Base-by-base conservation (phyloP, 1,284 basidiomycete species). In the Puccinia horiana region DNA sequence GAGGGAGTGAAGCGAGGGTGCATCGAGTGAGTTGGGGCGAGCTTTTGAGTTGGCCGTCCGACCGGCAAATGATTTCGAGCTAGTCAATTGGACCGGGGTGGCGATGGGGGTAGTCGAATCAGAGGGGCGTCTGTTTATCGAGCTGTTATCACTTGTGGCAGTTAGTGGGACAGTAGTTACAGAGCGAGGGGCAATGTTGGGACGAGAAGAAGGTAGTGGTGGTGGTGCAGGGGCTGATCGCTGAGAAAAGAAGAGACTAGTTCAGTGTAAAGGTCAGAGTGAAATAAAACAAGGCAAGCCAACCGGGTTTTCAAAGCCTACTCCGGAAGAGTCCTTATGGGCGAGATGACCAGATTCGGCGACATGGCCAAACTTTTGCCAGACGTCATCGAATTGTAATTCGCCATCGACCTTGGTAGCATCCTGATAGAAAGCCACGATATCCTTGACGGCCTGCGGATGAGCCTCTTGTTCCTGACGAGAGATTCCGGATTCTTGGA, bases 361-460 rank as follows among this genome's bases (percentile, higher is more conserved):
- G 18, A 37, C 40, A 54, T 81, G 79, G 8, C 85, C 85, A 78
- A 87, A 86, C 83, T 87, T 88, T 83, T 85, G 86, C 87, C 85
- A 87, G n/a, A 87, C 86, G 32, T 84, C 80, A 67, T 87, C 86
- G 58, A 81, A 81, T 29, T 74, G 72, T 16, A 85, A 84, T 44
- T 85, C 85, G 26, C 75, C 85, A 26, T 84, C 84, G 74, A 85
- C 84, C 82, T 88, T 86, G 23, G 87, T 87, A 40, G 86, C 86
- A 63, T 86, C 93, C 86, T 97, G 95, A 87, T 97, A 98, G 88
- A 98, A 99, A 86, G 96, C 95, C 86, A 99, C 96, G 84, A 99
- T 97, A 86, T 98, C 97, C 91, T 97, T 95, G 82, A 99, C 95
- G 0, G 95, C 95, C 88, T 98, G 94, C 0, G 97, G 97, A 86